These are phyloP conservation scores for Aquilaria malaccensis DNA, from an alignment of 345 rosid species.

Conservation along the genomic window DNA sequence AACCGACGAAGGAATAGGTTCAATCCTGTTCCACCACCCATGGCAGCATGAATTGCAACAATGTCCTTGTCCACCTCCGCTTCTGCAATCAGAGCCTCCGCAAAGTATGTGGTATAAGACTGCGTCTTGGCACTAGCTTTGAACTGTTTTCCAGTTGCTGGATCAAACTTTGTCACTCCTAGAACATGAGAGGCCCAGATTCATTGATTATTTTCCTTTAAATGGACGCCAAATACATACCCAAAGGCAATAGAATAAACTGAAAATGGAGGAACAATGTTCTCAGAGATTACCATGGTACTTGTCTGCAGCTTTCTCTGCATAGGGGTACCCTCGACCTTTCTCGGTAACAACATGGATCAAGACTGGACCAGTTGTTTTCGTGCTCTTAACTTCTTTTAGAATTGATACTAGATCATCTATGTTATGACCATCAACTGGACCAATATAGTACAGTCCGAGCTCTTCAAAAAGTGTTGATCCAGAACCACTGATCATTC, in stretches of 20 bases:
- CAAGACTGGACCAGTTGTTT: slow-evolving; percentile 87
- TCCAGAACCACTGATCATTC: slow-evolving; percentile 97
- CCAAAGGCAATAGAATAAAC: neutral
- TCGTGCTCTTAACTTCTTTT: slow-evolving; percentile 86
- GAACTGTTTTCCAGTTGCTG: slow-evolving; percentile 93
- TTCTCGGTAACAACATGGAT: slow-evolving; percentile 98
- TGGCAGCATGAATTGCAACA: slow-evolving; percentile 97
- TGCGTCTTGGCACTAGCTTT: slow-evolving; percentile 56
- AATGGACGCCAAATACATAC: neutral
- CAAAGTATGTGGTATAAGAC: slow-evolving; percentile 86
- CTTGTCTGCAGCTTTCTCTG: slow-evolving; percentile 93
- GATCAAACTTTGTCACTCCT: slow-evolving; percentile 94
- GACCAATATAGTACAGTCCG: slow-evolving; percentile 94
- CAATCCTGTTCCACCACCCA: slow-evolving; percentile 99
- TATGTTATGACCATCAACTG: slow-evolving; percentile 92
- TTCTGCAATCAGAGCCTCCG: slow-evolving; percentile 90
- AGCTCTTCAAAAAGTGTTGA: slow-evolving; percentile 95
- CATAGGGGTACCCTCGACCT: slow-evolving; percentile 98
- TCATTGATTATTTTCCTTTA: slow-evolving; percentile 1
- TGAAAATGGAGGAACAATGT: too few relatives aligned
- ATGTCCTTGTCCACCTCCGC: slow-evolving; percentile 81
- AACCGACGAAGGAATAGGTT: slow-evolving; percentile 85
- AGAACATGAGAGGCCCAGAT: slow-evolving; percentile 14
- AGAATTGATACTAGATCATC: slow-evolving; percentile 84
- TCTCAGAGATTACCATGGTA: slow-evolving; percentile 57